Percentiles rank a stretch among this genome's conserved stretches.
Conservation (phyloP, 2,329 filamentous ascomycete genomes). For the Diaporthe sp. region DNA sequence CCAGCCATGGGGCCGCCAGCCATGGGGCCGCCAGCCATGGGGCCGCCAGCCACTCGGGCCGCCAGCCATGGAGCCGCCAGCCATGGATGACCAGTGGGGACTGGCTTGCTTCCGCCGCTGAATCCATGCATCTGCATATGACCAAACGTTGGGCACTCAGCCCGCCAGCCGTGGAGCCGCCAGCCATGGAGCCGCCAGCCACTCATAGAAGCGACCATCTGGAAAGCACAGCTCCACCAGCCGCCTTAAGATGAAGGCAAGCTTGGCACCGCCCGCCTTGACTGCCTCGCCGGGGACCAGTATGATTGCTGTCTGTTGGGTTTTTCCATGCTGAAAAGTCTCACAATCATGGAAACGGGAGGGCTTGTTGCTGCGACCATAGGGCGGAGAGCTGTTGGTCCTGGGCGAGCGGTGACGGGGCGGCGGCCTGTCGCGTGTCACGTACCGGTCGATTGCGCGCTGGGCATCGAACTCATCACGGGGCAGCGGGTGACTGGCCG, state of each 20-base stretch:
- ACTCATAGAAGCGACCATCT: too few species aligned
- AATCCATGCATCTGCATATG: slow-evolving; percentile 31
- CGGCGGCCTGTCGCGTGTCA: background rate
- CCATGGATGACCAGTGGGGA: background rate
- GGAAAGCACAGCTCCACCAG: too few species aligned
- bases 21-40: too few species aligned
- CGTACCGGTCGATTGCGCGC: background rate
- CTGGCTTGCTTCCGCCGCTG: background rate
- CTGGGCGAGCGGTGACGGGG: background rate
- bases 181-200: too few species aligned
- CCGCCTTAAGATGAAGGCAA: too few species aligned
- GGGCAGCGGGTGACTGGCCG: background rate
- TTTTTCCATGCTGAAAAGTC: background rate
- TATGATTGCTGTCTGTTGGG: background rate
- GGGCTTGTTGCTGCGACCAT: background rate
- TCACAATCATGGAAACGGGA: background rate
- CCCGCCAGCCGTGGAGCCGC: too few species aligned
- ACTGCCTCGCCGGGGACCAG: background rate
- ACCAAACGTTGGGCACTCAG: slow-evolving; percentile 14
- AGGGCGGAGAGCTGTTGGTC: background rate
- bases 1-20: too few species aligned
- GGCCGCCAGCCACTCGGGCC: too few species aligned
- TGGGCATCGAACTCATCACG: background rate
- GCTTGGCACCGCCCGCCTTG: too few species aligned
- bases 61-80: too few species aligned